Evolutionary conservation across 495 filamentous ascomycete species (phyloP).

Genomic region (Wilcoxina mikolae): DNA sequence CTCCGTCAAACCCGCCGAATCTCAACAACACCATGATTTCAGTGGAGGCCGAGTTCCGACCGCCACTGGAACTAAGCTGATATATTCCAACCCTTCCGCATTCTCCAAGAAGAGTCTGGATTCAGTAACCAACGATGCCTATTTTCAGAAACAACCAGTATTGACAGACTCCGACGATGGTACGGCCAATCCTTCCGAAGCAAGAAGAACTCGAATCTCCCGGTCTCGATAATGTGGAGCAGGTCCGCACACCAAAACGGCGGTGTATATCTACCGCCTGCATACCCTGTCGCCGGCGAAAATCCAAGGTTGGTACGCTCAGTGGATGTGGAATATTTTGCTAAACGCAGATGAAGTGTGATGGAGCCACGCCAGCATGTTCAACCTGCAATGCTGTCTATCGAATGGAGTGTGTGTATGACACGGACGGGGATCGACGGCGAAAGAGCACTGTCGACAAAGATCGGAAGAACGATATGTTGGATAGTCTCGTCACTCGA

Average conservation of each 20-base stretch:
- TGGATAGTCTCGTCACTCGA: conserved; percentile 32
- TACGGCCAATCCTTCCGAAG: conserved; percentile 24
- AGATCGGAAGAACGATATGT: conserved; percentile 30
- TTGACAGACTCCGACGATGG: conserved; percentile 12
- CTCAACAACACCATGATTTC: too few species aligned
- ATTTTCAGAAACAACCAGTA: background rate
- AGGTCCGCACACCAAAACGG: conserved; percentile 18
- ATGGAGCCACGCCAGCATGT: conserved; percentile 35
- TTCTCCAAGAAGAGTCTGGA: too few species aligned
- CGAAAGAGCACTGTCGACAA: conserved; percentile 33
- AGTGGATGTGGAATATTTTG: conserved; percentile 1
- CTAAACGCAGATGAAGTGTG: conserved; percentile 30
- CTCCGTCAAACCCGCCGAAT: too few species aligned
- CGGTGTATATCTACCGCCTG: conserved; percentile 37
- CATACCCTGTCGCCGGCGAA: conserved; percentile 37
- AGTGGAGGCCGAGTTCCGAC: too few species aligned
- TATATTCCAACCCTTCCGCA: too few species aligned
- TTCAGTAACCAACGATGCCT: too few species aligned
- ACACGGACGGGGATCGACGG: conserved; percentile 35
- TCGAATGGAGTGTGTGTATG: conserved; percentile 36
- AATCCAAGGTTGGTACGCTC: conserved; percentile 32
- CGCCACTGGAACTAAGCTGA: too few species aligned
- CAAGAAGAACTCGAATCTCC: conserved; percentile 21
- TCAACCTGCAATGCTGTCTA: conserved; percentile 40
- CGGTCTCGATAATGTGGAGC: conserved; percentile 5